These are phyloP conservation scores for Chlorella ohadii DNA, from an alignment of 139 green algal species.

Conservation along the genomic window DNA sequence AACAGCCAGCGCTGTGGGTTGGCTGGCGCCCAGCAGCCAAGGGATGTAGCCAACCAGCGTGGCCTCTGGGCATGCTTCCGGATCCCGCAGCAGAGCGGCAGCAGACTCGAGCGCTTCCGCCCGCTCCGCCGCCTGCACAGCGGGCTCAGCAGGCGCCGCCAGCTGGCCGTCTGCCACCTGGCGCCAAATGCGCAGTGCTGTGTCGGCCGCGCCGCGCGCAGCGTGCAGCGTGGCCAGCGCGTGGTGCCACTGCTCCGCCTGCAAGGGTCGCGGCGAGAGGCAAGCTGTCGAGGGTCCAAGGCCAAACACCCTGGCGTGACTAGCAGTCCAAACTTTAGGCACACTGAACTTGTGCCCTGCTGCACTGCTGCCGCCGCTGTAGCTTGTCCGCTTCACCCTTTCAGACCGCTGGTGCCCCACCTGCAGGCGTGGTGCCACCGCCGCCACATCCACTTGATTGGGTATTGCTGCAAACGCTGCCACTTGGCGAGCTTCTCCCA, in stretches of 20 bases:
- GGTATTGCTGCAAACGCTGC: conserved; percentile 44
- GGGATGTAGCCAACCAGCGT: conserved; percentile 47
- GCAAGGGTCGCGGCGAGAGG: not conserved
- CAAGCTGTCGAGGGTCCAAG: too few relatives aligned
- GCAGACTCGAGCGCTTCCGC: conserved; percentile 30
- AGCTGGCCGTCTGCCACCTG: conserved; percentile 44
- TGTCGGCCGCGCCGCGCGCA: conserved; percentile 20
- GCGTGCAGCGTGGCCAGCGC: conserved; percentile 49
- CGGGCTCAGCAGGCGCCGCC: not conserved
- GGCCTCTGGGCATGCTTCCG: conserved; percentile 6
- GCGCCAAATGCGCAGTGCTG: conserved; percentile 52
- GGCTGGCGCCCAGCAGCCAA: conserved; percentile 53
- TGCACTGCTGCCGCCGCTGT: too few relatives aligned
- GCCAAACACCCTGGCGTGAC: too few relatives aligned
- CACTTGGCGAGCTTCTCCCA: conserved; percentile 32
- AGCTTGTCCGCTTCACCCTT: too few relatives aligned
- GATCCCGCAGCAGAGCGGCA: conserved; percentile 16
- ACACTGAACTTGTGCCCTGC: too few relatives aligned
- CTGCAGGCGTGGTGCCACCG: conserved; percentile 32
- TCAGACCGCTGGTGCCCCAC: conserved; percentile 28
- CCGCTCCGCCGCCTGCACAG: conserved; percentile 26
- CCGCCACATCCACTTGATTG: conserved; percentile 29
- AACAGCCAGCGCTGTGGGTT: conserved; percentile 38
- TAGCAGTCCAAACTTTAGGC: too few relatives aligned
- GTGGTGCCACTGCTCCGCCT: conserved; percentile 38